Percentiles rank a stretch among this genome's conserved stretches.
Conservation (phyloP, 2,329 filamentous ascomycete species). For the Diaporthe sp. region DNA sequence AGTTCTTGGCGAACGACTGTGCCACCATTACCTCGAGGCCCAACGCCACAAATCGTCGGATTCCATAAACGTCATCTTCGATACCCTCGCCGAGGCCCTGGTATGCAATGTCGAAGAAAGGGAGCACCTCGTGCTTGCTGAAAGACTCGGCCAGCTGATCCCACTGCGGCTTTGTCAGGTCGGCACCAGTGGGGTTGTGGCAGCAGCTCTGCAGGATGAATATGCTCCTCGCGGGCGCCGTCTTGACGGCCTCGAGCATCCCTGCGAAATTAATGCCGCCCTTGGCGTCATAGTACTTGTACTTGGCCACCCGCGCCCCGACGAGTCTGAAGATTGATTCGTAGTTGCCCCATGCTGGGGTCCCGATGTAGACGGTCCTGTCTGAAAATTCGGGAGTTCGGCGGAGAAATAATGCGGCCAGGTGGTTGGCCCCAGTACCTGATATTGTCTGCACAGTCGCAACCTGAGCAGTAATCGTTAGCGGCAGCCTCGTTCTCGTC, state of each 20-base stretch:
- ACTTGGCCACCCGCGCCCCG: constrained; percentile 49
- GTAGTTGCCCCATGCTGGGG: constrained; percentile 54
- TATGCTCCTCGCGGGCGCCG: constrained; percentile 50
- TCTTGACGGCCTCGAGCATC: constrained; percentile 44
- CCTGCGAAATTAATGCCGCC: constrained; percentile 48
- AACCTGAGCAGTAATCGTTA: constrained; percentile 43
- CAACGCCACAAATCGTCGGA: not conserved
- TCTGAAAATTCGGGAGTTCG: constrained; percentile 44
- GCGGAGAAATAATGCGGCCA: constrained; percentile 51
- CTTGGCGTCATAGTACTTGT: constrained; percentile 49
- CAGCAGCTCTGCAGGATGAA: constrained; percentile 55
- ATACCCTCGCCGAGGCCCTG: constrained; percentile 53
- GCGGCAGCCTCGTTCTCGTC: not conserved
- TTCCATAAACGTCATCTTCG: constrained; percentile 50
- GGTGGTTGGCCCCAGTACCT: constrained; percentile 54
- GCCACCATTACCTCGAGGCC: constrained; percentile 43
- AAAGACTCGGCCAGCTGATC: constrained; percentile 45
- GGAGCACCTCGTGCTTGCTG: constrained; percentile 47
- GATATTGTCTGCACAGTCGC: constrained; percentile 56
- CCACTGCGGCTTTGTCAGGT: constrained; percentile 52
- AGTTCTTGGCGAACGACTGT: constrained; percentile 57
- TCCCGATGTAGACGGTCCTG: constrained; percentile 49
- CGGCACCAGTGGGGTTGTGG: constrained; percentile 55
- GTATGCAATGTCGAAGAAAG: constrained; percentile 55
- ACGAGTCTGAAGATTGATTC: constrained; percentile 50